Percentiles rank a stretch among this genome's conserved stretches.
phyloP scores from a whole-genome alignment of 2,329 filamentous ascomycete species.

The Lecanicillium sp. region DNA sequence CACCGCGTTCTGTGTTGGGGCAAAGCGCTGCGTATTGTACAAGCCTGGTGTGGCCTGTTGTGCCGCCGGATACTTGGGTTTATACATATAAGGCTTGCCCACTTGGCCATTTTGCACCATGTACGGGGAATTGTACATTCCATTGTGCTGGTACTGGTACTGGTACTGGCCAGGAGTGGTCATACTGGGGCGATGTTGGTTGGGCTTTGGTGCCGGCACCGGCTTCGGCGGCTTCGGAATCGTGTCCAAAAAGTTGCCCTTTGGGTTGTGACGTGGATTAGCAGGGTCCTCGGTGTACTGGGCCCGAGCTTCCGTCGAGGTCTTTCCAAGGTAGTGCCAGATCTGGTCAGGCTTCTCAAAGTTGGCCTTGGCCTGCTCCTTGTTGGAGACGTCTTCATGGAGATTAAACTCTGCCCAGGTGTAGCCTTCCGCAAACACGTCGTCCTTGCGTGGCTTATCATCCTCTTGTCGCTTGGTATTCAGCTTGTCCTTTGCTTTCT shows the following conservation, averaged over 20 bases:
- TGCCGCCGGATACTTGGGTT: conserved; percentile 33
- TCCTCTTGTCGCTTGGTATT: conserved; percentile 57
- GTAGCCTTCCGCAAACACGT: conserved; percentile 59
- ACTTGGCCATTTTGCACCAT: conserved; percentile 5
- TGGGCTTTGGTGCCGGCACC: conserved; percentile 17
- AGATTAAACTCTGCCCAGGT: conserved; percentile 76
- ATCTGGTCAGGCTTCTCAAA: conserved; percentile 65
- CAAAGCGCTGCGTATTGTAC: conserved; percentile 19
- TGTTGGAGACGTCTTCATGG: conserved; percentile 48
- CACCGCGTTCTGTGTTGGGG: conserved; percentile 7
- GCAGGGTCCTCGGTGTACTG: conserved; percentile 78
- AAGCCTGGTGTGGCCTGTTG: conserved; percentile 13
- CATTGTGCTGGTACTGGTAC: conserved; percentile 4
- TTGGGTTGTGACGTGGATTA: conserved; percentile 53
- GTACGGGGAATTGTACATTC: conserved; percentile 11
- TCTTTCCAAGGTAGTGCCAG: conserved; percentile 82
- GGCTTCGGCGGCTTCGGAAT: conserved; percentile 46
- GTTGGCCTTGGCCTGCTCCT: conserved; percentile 61
- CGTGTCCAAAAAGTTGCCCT: conserved; percentile 66
- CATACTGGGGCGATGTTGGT: conserved; percentile 20
- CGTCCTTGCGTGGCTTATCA: conserved; percentile 57
- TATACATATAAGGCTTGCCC: conserved; percentile 44
- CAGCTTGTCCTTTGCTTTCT: conserved; percentile 57
- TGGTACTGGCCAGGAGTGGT: conserved; percentile 19
- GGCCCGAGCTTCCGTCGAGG: conserved; percentile 82